Percentiles rank a stretch among this genome's conserved stretches.
Conservation (phyloP, 176 grass and related monocot genomes). For the Zea luxurians region DNA sequence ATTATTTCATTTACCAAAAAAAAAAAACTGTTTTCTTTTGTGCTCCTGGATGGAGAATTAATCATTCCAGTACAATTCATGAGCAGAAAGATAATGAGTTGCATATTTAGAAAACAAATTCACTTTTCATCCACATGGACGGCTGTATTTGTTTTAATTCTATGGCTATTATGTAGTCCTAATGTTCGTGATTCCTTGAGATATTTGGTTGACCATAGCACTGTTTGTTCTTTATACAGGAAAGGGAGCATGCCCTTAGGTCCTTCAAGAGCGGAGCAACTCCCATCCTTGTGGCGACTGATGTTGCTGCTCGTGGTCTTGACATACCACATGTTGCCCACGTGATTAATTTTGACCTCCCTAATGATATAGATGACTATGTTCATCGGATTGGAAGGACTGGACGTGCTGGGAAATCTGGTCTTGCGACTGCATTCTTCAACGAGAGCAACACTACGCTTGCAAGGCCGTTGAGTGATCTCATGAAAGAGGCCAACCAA, state of each 20-base stretch:
- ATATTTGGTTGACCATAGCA: no score
- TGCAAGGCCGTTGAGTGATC: conserved; percentile 21
- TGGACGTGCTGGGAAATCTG: conserved; percentile 36
- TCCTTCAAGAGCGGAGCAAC: conserved; percentile 44
- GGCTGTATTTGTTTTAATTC: not conserved
- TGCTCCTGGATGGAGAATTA: not conserved
- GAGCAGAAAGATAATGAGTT: not conserved
- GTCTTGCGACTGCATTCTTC: conserved; percentile 40
- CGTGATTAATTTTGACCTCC: conserved; percentile 44
- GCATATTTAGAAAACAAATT: not conserved
- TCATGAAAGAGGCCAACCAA: conserved; percentile 45
- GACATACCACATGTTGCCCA: conserved; percentile 44
- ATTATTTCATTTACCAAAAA: not conserved
- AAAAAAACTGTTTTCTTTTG: not conserved
- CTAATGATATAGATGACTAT: conserved; percentile 46
- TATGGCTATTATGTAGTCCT: not conserved
- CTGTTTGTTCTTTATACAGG: conserved; percentile 6
- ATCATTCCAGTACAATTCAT: not conserved
- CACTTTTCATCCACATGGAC: not conserved
- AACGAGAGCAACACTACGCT: conserved; percentile 14
- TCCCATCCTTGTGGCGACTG: conserved; percentile 43
- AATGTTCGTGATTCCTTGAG: not conserved
- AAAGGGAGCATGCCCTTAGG: conserved; percentile 38
- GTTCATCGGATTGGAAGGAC: conserved; percentile 43
- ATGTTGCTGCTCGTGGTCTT: conserved; percentile 43